Conservation (phyloP, 768 basidiomycete genomes). For the Lentinula sp. region DNA sequence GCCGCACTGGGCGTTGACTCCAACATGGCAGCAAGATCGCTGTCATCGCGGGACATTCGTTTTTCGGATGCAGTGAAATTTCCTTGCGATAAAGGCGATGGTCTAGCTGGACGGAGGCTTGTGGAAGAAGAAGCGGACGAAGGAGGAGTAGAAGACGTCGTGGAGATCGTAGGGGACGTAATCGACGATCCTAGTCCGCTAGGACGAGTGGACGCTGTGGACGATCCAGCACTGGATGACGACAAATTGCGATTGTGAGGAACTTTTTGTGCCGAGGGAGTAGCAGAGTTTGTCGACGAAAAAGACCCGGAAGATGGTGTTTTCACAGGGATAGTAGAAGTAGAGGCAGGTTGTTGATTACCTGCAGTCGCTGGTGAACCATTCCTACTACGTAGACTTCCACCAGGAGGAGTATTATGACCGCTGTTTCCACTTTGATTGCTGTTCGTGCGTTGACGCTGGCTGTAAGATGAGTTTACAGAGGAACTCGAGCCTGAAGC, state of each 20-base stretch:
- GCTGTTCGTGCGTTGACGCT: constrained; percentile 64
- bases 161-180: constrained; percentile 27
- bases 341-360: constrained; percentile 12
- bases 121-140: constrained; percentile 18
- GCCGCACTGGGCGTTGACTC: constrained; percentile 29
- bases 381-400: constrained; percentile 30
- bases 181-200: constrained; percentile 23
- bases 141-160: constrained; percentile 24
- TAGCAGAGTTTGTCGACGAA: constrained; percentile 12
- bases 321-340: constrained; percentile 6
- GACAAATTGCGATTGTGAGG: constrained; percentile 39
- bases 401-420: constrained; percentile 25
- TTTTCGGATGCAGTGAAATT: constrained; percentile 59
- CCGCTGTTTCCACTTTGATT: constrained; percentile 54
- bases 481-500: constrained; percentile 78
- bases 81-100: constrained; percentile 69
- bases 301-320: constrained; percentile 18
- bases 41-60: constrained; percentile 75
- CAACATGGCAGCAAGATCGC: constrained; percentile 55
- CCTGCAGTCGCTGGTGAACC: constrained; percentile 24
- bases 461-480: constrained; percentile 57
- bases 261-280: constrained; percentile 18
- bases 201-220: constrained; percentile 26
- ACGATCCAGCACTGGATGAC: constrained; percentile 39
- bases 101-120: constrained; percentile 38